Evolutionary conservation across 2,329 filamentous ascomycete genomes (phyloP).

Genomic region (Phialophora tarda): DNA sequence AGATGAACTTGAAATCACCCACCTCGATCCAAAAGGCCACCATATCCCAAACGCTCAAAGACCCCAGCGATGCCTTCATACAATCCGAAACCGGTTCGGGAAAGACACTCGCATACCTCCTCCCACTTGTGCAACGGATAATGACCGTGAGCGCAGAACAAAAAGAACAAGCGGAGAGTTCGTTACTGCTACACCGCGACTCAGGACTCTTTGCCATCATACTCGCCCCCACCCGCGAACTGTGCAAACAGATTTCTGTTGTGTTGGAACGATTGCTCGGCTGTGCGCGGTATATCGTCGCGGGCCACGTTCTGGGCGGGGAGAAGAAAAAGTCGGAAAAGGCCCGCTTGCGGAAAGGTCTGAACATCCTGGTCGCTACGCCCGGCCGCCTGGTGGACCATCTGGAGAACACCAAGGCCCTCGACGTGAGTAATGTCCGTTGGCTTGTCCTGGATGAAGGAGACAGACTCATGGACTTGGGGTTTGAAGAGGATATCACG

Average conservation of each 20-base stretch:
- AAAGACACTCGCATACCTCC: constrained; percentile 93
- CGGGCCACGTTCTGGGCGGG: constrained; percentile 78
- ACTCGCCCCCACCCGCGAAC: constrained; percentile 89
- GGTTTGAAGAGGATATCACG: constrained; percentile 92
- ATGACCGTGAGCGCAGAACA: constrained; percentile 64
- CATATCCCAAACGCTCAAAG: constrained; percentile 77
- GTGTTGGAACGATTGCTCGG: constrained; percentile 84
- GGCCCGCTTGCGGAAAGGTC: constrained; percentile 86
- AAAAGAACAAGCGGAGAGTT: constrained; percentile 34
- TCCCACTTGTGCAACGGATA: constrained; percentile 89
- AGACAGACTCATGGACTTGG: constrained; percentile 96
- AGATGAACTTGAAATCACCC: constrained; percentile 85
- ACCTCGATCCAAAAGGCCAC: constrained; percentile 94
- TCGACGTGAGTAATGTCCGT: constrained; percentile 85
- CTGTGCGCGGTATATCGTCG: constrained; percentile 93
- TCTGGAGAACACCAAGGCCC: constrained; percentile 84
- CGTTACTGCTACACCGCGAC: constrained; percentile 70
- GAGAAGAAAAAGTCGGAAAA: constrained; percentile 84
- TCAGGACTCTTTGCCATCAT: constrained; percentile 93
- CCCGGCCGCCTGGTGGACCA: constrained; percentile 91
- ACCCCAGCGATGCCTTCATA: constrained; percentile 89
- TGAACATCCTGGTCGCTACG: constrained; percentile 95
- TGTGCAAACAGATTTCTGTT: constrained; percentile 89
- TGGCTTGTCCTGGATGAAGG: constrained; percentile 97
- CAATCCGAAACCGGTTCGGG: constrained; percentile 97